Base-by-base conservation (phyloP, 139 green algal genomes). In the Chlamydomonas asymmetrica region DNA sequence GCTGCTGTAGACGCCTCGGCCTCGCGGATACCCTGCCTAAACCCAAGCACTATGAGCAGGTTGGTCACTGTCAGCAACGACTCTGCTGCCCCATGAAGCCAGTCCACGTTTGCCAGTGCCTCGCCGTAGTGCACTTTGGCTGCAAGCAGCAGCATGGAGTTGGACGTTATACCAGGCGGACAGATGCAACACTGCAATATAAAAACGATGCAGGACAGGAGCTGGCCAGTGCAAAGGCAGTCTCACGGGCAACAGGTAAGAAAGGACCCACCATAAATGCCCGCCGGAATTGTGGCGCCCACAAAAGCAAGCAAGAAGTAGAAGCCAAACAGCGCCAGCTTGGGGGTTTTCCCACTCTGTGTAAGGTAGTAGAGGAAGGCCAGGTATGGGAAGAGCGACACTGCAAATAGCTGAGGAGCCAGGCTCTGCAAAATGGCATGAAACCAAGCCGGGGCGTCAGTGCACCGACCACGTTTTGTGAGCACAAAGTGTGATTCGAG, bases 301-400 rank as follows among this genome's bases (percentile, higher is more conserved):
- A 99, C 97, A 78, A 99, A 99, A 0, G 90, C 93, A 8, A 99
- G 87, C 13, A 99, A 86, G 86, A 99, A 99, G 81, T 96, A 97
- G 71, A 98, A 99, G 8, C 96, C 97, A 60, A 95, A 91, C 0
- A 96, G 66, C 3, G 80, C 86, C 2, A 94, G 64, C 1, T 60
- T 74, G 8, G 91, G 90, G 31, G 96, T 93, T 71, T 92, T 81
- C 45, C 87, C 90, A 0, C 86, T 91, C 5, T 81, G 81, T 0
- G 82, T 91, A 0, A 98, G 76, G 75, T 85, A 90, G 81, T 93
- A 98, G 0, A 99, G 82, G 80, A 99, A 99, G n/a, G 66, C 91
- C 6, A 94, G 79, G 80, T 98, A 99, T 9, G 95, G 96, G 6
- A 98, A 85, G 16, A 99, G 86, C 41, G 79, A 92, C 39, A 86